These are phyloP conservation scores for Aspergillus sparsus DNA, from an alignment of 495 filamentous ascomycete genomes.

Conservation along the genomic window DNA sequence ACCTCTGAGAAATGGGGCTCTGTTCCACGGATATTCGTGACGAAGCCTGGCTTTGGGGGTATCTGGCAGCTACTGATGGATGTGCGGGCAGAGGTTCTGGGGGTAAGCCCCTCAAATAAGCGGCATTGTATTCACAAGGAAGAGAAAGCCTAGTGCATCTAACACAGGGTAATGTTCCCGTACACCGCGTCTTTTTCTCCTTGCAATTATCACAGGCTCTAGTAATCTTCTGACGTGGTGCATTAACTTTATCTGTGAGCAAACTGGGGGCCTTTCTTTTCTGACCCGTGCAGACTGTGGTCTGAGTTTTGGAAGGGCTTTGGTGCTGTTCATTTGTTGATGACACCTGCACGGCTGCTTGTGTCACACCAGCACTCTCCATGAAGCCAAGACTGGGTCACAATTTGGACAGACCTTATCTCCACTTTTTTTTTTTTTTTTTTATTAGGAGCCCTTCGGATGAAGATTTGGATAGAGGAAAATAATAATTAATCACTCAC, in stretches of 20 bases:
- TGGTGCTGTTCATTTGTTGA: constrained; percentile 1
- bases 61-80: constrained; percentile 17
- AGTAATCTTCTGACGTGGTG: constrained; percentile 45
- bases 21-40: constrained; percentile 16
- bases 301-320: neutral
- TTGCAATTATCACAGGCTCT: constrained; percentile 53
- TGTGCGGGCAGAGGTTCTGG: constrained; percentile 42
- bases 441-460: too few species aligned
- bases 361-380: constrained; percentile 26
- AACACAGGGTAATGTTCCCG: constrained; percentile 46
- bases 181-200: constrained; percentile 49
- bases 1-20: constrained; percentile 20
- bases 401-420: neutral
- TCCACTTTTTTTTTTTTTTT: neutral
- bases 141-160: constrained; percentile 43
- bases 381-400: constrained; percentile 11
- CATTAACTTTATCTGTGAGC: constrained; percentile 26
- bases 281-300: constrained; percentile 13
- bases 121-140: constrained; percentile 46
- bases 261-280: constrained; percentile 39
- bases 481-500: too few species aligned
- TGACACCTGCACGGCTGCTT: constrained; percentile 22
- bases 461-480: too few species aligned
- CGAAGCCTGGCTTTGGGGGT: constrained; percentile 6
- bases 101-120: constrained; percentile 47